Evolutionary conservation across 352 stramenopile species (phyloP).

Genomic region (Phytophthora podocarpi): DNA sequence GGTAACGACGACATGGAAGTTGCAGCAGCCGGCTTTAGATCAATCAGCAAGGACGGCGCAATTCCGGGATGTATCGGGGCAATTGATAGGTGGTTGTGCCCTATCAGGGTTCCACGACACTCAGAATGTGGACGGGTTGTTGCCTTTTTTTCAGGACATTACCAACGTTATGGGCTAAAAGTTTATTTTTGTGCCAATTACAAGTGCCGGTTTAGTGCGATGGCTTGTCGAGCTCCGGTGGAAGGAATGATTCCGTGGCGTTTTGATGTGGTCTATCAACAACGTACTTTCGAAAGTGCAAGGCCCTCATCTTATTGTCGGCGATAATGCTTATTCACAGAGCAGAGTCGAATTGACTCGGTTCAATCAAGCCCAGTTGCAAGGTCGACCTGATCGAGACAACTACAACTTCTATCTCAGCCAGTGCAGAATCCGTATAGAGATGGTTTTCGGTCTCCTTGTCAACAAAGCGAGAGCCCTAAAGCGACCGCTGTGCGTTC

Average conservation of each 20-base stretch:
- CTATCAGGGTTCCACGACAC: background rate
- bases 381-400: background rate
- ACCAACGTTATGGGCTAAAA: constrained; percentile 13
- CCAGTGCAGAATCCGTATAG: constrained; percentile 3
- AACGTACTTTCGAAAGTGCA: background rate
- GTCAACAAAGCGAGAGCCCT: constrained; percentile 14
- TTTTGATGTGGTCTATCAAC: background rate
- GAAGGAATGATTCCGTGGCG: background rate
- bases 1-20: background rate
- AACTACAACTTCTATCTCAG: constrained; percentile 13
- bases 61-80: constrained; percentile 7
- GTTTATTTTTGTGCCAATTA: constrained; percentile 3
- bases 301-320: constrained; percentile 8
- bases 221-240: constrained; percentile 7
- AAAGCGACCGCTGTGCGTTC: background rate
- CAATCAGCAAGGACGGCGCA: background rate
- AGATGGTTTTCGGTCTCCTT: constrained; percentile 11
- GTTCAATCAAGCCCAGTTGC: constrained; percentile 2
- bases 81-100: constrained; percentile 11
- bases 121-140: background rate
- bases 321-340: constrained; percentile 4
- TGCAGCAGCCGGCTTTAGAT: background rate
- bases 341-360: background rate
- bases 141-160: constrained; percentile 7
- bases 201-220: background rate